A percentile compares a stretch with the other conserved stretches of the same genome.
phyloP scores from a whole-genome alignment of 768 basidiomycete species.

The Tylopilus cervinicoccineus region DNA sequence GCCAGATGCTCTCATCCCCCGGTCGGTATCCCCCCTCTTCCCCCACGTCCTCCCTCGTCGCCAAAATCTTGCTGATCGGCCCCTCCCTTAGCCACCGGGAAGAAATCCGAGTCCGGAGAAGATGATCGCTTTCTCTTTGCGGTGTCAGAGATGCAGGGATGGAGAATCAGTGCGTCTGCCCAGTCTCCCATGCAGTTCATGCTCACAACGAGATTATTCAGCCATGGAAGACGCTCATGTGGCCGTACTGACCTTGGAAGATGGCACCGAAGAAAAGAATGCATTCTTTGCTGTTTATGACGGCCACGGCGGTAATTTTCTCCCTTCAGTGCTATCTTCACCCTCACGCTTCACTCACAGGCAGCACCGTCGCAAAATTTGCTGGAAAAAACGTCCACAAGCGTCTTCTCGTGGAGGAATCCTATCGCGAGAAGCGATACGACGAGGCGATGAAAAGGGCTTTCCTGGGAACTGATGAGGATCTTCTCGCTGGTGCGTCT shows the following conservation, averaged over 20 bases:
- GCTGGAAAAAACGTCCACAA: conserved; percentile 83
- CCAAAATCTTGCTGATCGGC: conserved; percentile 6
- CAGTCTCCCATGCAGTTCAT: not conserved
- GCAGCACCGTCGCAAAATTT: conserved; percentile 79
- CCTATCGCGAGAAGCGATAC: conserved; percentile 69
- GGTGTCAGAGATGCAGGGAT: conserved; percentile 97
- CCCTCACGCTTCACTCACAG: conserved; percentile 36
- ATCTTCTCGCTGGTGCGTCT: conserved; percentile 73
- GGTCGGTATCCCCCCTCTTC: conserved; percentile 40
- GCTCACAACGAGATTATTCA: conserved; percentile 31
- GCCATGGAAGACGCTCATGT: conserved; percentile 98
- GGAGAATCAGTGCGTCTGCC: conserved; percentile 85
- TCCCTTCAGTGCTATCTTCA: not conserved
- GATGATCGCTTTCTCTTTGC: conserved; percentile 71
- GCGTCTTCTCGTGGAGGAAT: conserved; percentile 66
- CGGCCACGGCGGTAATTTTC: conserved; percentile 84
- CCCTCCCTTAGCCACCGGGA: conserved; percentile 62
- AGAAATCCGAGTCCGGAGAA: conserved; percentile 69
- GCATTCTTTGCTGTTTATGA: conserved; percentile 97
- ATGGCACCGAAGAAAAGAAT: conserved; percentile 43
- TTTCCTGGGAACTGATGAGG: conserved; percentile 93
- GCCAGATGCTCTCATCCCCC: conserved; percentile 83
- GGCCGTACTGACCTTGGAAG: conserved; percentile 65
- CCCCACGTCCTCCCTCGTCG: not conserved
- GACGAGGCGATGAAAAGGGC: conserved; percentile 77